Evolutionary conservation across 2,329 filamentous ascomycete species (phyloP).

Genomic region (Colletotrichum lindemuthianum): DNA sequence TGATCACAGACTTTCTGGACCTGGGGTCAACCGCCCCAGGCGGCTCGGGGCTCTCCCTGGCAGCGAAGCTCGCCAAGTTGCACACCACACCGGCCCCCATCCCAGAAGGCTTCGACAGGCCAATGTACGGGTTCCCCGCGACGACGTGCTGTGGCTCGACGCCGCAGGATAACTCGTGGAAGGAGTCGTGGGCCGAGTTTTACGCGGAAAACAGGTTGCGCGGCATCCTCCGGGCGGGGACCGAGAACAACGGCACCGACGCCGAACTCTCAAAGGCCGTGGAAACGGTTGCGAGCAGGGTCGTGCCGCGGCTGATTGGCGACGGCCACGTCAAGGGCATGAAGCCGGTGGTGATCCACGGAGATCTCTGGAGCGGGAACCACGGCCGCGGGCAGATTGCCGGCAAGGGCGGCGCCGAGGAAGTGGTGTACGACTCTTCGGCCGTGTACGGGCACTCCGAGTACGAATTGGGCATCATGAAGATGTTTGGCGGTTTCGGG

Average conservation of each 20-base stretch:
- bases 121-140: conserved; percentile 85
- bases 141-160: conserved; percentile 89
- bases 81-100: conserved; percentile 79
- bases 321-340: conserved; percentile 72
- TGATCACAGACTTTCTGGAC: conserved; percentile 84
- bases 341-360: conserved; percentile 85
- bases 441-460: conserved; percentile 87
- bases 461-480: conserved; percentile 94
- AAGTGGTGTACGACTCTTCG: conserved; percentile 85
- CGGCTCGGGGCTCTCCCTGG: conserved; percentile 68
- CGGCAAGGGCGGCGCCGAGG: conserved; percentile 64
- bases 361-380: conserved; percentile 95
- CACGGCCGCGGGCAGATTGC: conserved; percentile 72
- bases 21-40: conserved; percentile 57
- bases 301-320: conserved; percentile 82
- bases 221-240: conserved; percentile 67
- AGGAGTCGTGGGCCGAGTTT: conserved; percentile 82
- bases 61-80: conserved; percentile 79
- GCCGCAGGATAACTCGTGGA: conserved; percentile 80
- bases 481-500: conserved; percentile 93
- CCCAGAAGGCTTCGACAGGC: conserved; percentile 65
- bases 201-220: conserved; percentile 81
- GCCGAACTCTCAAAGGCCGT: conserved; percentile 70
- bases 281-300: conserved; percentile 67
- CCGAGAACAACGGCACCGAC: conserved; percentile 72